These are phyloP conservation scores for Cylindrotheca fusiformis DNA, from an alignment of 108 stramenopile genomes.

Conservation along the genomic window DNA sequence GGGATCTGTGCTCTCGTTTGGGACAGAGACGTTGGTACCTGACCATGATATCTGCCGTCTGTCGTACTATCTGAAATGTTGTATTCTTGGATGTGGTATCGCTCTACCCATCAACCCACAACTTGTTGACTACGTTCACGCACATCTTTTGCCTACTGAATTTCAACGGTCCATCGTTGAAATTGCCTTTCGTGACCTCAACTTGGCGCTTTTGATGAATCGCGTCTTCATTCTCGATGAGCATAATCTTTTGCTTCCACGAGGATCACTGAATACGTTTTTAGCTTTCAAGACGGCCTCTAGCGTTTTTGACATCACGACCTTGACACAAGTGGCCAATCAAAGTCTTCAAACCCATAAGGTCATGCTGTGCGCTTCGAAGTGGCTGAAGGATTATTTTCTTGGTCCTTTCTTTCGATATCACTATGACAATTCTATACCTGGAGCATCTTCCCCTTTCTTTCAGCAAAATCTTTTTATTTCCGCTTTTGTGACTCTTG, in stretches of 20 bases:
- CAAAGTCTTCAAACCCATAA: conserved; percentile 10
- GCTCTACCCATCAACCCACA: conserved; percentile 2
- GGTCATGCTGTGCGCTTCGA: conserved; percentile 24
- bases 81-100: conserved; percentile 20
- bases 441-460: too few relatives aligned
- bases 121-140: conserved; percentile 21
- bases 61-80: conserved; percentile 28
- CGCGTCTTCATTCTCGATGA: conserved; percentile 23
- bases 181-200: conserved; percentile 8
- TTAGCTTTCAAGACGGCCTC: conserved; percentile 24
- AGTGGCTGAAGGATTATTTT: conserved; percentile 25
- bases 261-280: conserved; percentile 24
- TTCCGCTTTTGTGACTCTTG: too few relatives aligned
- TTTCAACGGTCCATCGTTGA: conserved; percentile 8
- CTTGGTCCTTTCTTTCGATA: conserved; percentile 19
- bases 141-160: conserved; percentile 9
- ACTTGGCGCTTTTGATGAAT: conserved; percentile 15
- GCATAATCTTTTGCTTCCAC: conserved; percentile 15
- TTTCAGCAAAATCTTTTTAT: too few relatives aligned
- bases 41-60: conserved; percentile 26
- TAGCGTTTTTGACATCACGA: conserved; percentile 13
- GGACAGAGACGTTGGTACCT: conserved; percentile 20
- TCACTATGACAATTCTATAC: conserved; percentile 19
- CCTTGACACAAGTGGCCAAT: conserved; percentile 2
- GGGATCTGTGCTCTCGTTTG: conserved; percentile 17